phyloP scores from a whole-genome alignment of 2,329 filamentous ascomycete species.

The Penicillium freii region DNA sequence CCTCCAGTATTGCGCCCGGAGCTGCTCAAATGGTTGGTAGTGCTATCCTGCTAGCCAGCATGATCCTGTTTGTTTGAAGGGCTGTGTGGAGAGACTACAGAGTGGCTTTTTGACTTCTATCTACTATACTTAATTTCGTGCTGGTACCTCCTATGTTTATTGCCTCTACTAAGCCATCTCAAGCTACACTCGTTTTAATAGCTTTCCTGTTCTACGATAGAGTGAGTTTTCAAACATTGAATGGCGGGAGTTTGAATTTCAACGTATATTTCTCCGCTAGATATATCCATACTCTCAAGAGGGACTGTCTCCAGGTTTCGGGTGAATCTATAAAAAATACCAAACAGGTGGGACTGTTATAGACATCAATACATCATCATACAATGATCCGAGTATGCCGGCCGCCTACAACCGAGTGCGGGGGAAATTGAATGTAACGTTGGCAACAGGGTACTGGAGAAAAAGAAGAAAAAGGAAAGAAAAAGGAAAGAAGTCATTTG shows the following conservation, averaged over 20 bases:
- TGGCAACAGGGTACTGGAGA: not conserved
- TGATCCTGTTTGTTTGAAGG: conserved; percentile 1
- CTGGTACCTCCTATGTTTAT: not conserved
- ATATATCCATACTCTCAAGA: not conserved
- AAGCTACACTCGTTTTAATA: not conserved
- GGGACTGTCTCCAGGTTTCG: not conserved
- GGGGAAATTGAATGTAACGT: not conserved
- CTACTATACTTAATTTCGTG: not conserved
- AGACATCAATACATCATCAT: not conserved
- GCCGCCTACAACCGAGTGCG: not conserved
- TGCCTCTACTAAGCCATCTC: not conserved
- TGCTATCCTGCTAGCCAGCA: not conserved
- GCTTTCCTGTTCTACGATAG: not conserved
- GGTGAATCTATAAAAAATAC: not conserved
- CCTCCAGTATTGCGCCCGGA: not conserved
- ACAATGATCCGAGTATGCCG: not conserved
- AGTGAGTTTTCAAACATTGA: not conserved
- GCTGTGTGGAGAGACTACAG: not conserved
- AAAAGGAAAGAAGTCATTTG: not conserved
- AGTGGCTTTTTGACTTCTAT: not conserved
- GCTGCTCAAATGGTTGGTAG: not conserved
- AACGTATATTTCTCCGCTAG: not conserved
- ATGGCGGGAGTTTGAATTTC: not conserved
- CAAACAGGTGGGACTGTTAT: not conserved
- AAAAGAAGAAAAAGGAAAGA: not conserved